Evolutionary conservation across 1,284 basidiomycete species (phyloP).

Genomic region (Sutorius eximius): DNA sequence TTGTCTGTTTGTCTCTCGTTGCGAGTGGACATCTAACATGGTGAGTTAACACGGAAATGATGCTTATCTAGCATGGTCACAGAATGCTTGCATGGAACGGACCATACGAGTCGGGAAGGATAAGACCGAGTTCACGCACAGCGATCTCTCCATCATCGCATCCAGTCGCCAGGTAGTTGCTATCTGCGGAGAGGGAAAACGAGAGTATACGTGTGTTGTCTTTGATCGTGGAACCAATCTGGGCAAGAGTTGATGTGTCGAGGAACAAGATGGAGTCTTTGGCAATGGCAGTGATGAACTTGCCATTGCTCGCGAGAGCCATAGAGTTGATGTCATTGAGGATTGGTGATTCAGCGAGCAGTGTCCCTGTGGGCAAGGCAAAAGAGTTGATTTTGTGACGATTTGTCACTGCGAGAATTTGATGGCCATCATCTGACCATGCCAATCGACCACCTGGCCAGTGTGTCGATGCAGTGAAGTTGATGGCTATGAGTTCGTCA

Average conservation of each 20-base stretch:
- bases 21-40: background rate
- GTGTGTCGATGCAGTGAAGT: fast-evolving
- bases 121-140: background rate
- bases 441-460: background rate
- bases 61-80: no score
- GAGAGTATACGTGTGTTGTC: fast-evolving
- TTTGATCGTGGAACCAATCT: background rate
- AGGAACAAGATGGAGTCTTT: background rate
- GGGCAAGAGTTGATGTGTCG: background rate
- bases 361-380: background rate
- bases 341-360: background rate
- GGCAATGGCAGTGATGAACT: background rate
- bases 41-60: background rate
- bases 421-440: background rate
- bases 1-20: background rate
- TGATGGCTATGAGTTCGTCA: background rate
- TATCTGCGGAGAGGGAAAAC: background rate
- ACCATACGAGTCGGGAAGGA: background rate
- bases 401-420: fast-evolving
- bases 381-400: background rate
- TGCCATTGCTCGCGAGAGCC: background rate
- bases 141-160: background rate
- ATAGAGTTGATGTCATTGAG: background rate
- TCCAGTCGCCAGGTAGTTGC: background rate
- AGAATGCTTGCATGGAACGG: background rate